Percentiles rank a stretch among this genome's conserved stretches.
phyloP scores from a whole-genome alignment of 257 asterid species.

The Solanum piurae region DNA sequence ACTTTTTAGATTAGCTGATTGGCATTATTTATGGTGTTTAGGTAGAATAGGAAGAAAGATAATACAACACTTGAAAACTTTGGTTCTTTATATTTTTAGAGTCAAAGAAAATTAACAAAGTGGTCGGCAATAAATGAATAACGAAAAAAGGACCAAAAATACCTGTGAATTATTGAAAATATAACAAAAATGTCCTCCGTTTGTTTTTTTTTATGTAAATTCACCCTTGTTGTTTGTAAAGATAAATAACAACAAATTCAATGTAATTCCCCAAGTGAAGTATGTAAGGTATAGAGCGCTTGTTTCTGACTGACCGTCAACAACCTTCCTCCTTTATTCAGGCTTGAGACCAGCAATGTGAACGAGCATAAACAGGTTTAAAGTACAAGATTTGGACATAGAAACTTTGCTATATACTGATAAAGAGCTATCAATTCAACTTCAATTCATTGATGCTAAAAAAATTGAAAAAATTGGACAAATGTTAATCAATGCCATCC shows the following conservation, averaged over 20 bases:
- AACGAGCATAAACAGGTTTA: fast-evolving
- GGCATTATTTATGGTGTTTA: neutral
- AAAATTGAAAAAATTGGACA: neutral
- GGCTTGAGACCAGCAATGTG: neutral
- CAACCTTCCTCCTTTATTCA: neutral
- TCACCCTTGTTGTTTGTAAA: neutral
- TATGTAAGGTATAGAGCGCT: neutral
- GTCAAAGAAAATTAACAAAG: neutral
- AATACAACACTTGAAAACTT: neutral
- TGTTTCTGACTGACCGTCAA: neutral
- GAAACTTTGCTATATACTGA: neutral
- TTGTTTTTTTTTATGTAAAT: no score
- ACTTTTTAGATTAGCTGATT: neutral
- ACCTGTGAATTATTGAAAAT: no score
- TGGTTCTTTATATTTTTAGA: neutral
- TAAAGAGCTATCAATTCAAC: neutral
- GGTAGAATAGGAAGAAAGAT: neutral
- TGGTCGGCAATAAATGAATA: neutral
- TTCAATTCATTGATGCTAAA: neutral
- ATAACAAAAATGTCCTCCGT: neutral
- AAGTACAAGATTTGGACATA: neutral
- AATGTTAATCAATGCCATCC: slow-evolving; percentile 3
- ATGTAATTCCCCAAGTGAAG: no score
- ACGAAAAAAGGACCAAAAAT: no score
- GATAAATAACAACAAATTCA: neutral